A percentile compares a stretch with the other conserved stretches of the same genome.
phyloP scores from a whole-genome alignment of 2,329 filamentous ascomycete genomes.

The Aspergillus quadrilineatus region DNA sequence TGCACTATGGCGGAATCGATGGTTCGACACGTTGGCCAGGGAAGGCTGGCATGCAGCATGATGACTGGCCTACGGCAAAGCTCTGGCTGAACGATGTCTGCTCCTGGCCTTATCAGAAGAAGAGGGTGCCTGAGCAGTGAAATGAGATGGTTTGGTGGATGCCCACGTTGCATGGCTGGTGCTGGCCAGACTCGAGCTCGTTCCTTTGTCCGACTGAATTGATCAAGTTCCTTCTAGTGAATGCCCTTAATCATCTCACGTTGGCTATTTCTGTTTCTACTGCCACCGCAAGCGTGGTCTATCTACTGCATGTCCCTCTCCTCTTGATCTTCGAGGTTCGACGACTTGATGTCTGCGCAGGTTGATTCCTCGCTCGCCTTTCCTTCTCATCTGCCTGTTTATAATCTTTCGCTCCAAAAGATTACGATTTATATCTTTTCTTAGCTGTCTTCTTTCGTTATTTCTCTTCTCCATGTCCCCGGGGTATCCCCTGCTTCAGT shows the following conservation, averaged over 20 bases:
- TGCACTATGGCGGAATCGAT: slow-evolving; percentile 16
- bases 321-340: not conserved
- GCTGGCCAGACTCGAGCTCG: not conserved
- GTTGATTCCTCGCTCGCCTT: slow-evolving; percentile 14
- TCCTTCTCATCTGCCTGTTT: slow-evolving; percentile 5
- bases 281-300: slow-evolving; percentile 4
- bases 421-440: slow-evolving; percentile 2
- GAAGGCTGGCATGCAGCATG: slow-evolving; percentile 11
- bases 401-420: not conserved
- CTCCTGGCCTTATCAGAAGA: slow-evolving; percentile 14
- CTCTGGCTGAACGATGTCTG: slow-evolving; percentile 1
- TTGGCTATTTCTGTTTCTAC: slow-evolving; percentile 7
- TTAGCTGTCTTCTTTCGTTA: slow-evolving; percentile 7
- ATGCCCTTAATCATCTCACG: not conserved
- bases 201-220: not conserved
- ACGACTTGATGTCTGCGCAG: slow-evolving; percentile 3
- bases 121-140: slow-evolving; percentile 9
- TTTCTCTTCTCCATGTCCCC: slow-evolving; percentile 12
- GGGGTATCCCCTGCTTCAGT: slow-evolving; percentile 18
- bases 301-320: not conserved
- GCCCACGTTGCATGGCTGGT: slow-evolving; percentile 11
- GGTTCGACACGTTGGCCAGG: slow-evolving; percentile 19
- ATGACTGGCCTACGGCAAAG: slow-evolving; percentile 9
- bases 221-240: not conserved
- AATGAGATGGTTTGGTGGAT: slow-evolving; percentile 2